phyloP scores from a whole-genome alignment of 768 basidiomycete species.

The Macrolepiota dolichaula region DNA sequence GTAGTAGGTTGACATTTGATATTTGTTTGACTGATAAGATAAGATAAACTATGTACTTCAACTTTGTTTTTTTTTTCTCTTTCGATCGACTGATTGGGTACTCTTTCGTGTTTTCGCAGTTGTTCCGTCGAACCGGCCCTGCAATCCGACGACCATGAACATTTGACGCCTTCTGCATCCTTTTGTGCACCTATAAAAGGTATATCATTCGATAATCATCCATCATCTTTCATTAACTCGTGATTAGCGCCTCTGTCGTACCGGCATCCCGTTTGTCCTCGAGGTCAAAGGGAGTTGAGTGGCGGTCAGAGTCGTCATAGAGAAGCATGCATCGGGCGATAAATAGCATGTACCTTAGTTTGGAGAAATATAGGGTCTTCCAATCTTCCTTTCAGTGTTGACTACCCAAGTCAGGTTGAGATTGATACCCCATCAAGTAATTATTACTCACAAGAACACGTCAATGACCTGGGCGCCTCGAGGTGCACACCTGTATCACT shows the following conservation, averaged over 20 bases:
- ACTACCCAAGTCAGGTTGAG: not conserved
- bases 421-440: not conserved
- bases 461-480: constrained; percentile 1
- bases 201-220: not conserved
- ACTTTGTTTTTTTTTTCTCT: no score
- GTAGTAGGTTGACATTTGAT: not conserved
- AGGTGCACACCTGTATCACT: not conserved
- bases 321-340: not conserved
- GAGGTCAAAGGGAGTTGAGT: not conserved
- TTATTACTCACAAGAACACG: not conserved
- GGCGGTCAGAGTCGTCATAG: not conserved
- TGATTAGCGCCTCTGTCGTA: not conserved
- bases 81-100: not conserved
- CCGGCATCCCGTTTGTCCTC: not conserved
- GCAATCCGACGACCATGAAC: not conserved
- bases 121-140: constrained; percentile 1
- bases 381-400: not conserved
- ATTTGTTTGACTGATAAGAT: constrained; percentile 4
- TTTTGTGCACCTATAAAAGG: not conserved
- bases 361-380: not conserved
- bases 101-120: not conserved
- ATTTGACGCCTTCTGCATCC: not conserved
- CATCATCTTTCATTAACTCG: not conserved
- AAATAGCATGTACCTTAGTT: not conserved
- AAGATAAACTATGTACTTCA: not conserved